Evolutionary conservation across 371 early-diverging fungal genomes (phyloP), one percentile per base, ranked within the genome.

Genomic region (Dipsacomyces acuminosporus): DNA sequence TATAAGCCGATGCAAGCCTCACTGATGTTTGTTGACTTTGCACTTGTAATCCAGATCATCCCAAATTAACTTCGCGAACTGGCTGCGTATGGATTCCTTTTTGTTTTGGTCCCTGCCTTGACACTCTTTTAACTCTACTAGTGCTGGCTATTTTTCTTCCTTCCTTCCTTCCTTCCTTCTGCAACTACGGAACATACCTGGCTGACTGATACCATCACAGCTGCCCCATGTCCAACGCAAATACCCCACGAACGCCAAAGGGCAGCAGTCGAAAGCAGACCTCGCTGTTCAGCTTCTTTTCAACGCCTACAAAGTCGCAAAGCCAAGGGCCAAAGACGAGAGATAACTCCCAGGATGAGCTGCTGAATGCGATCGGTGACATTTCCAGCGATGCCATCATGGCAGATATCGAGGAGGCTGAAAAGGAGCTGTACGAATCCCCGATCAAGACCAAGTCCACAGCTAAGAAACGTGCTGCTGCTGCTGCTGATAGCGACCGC

Each of bases 281-380:
- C 2, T 59, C 59, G 9, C 46, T 69, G 33, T 55, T 64, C 36
- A 69, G 59, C 59, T 69, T 69, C 45, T 69, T 69, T 22, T 14
- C 41, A 8, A 64, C 70, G 1, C 70, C 70, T n/a, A 61, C 52
- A 24, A 56, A 48, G 42, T 14, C 26, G 8, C 15, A 11, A 38
- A 34, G n/a, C 21, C 41, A 8, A 21, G n/a, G 20, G 18, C 45
- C 9, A 19, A 20, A 13, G 35, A 35, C 17, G 17, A 35, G 2
- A 54, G 33, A n/a, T 59, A 63, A 52, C 5, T 59, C 64, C 14
- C 64, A 69, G 46, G 70, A 69, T 18, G 70, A 41, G 21, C 38
- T 64, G 36, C 52, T 69, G 9, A 48, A 42, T 17, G 45, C 55
- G 15, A 44, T 38, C 18, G 56, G n/a, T 34, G 52, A n/a, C 6